Evolutionary conservation across 2,329 filamentous ascomycete species (phyloP).

Genomic region (Dryadomyces sulphureus): DNA sequence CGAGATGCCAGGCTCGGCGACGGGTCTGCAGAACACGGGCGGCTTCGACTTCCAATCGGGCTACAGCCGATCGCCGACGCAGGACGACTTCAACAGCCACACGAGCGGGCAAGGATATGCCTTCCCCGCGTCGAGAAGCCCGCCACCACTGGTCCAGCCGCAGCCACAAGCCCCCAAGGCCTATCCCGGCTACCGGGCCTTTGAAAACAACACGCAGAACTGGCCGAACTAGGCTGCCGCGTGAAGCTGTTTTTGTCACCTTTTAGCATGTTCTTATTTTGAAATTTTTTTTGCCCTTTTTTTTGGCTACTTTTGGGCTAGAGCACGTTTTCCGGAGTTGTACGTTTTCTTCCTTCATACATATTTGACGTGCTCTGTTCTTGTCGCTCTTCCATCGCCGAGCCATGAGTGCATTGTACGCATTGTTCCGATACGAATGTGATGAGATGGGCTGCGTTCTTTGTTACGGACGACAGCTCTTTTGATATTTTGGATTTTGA

Average conservation of each 20-base stretch:
- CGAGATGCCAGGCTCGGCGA: conserved; percentile 6
- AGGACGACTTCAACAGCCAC: not conserved
- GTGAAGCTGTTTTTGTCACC: no score
- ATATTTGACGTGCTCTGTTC: not conserved
- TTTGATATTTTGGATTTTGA: not conserved
- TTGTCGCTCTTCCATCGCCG: not conserved
- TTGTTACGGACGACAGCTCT: not conserved
- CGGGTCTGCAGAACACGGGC: conserved; percentile 7
- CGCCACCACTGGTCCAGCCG: conserved; percentile 8
- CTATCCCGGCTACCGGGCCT: conserved; percentile 14
- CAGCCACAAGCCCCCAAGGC: conserved; percentile 6
- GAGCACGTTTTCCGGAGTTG: not conserved
- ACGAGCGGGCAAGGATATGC: conserved; percentile 1
- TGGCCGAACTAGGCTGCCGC: no score
- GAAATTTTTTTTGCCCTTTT: not conserved
- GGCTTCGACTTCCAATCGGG: conserved; percentile 12
- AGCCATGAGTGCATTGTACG: not conserved
- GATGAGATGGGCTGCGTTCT: not conserved
- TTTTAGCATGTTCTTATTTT: not conserved
- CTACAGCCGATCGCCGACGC: conserved; percentile 7
- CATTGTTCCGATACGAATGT: not conserved
- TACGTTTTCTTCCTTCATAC: not conserved
- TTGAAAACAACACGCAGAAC: no score
- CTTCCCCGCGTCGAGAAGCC: conserved; percentile 2
- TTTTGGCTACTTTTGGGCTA: not conserved